Evolutionary conservation across 768 basidiomycete species (phyloP).

Genomic region (Clitopilus hobsonii): DNA sequence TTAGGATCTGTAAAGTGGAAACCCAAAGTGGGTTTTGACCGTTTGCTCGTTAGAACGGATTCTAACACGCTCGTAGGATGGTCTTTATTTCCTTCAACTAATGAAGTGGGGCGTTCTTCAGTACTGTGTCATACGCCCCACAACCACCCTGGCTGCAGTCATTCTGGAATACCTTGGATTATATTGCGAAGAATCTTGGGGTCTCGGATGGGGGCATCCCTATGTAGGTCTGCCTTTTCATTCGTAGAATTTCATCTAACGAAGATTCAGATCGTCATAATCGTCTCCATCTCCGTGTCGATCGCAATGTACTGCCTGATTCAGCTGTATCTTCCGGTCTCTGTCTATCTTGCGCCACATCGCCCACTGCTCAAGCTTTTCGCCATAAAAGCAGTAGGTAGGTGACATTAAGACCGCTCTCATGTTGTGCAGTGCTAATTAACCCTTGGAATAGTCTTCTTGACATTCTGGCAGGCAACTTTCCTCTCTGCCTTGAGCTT

Average conservation of each 20-base stretch:
- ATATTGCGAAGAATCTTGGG: conserved; percentile 75
- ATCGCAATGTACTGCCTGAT: conserved; percentile 77
- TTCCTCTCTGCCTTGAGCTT: conserved; percentile 52
- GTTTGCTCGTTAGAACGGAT: neutral
- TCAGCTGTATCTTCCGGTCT: conserved; percentile 61
- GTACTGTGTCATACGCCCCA: conserved; percentile 64
- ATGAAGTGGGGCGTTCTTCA: conserved; percentile 79
- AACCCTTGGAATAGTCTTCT: conserved; percentile 40
- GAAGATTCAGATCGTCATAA: conserved; percentile 44
- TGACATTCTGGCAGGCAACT: conserved; percentile 76
- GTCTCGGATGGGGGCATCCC: conserved; percentile 61
- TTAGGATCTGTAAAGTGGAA: conserved; percentile 59
- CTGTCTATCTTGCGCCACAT: conserved; percentile 48
- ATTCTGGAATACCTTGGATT: conserved; percentile 57
- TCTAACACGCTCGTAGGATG: conserved; percentile 41
- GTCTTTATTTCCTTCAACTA: conserved; percentile 63
- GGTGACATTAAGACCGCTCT: conserved; percentile 12
- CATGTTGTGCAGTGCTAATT: neutral
- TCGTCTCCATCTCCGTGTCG: conserved; percentile 68
- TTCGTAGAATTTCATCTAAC: neutral
- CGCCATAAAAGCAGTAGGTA: conserved; percentile 70
- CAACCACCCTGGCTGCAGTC: conserved; percentile 58
- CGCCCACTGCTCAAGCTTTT: conserved; percentile 66
- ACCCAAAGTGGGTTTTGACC: conserved; percentile 39
- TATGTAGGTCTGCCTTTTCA: conserved; percentile 38